Base-by-base conservation (phyloP, 306 rosid genomes). In the Fagus sylvatica region DNA sequence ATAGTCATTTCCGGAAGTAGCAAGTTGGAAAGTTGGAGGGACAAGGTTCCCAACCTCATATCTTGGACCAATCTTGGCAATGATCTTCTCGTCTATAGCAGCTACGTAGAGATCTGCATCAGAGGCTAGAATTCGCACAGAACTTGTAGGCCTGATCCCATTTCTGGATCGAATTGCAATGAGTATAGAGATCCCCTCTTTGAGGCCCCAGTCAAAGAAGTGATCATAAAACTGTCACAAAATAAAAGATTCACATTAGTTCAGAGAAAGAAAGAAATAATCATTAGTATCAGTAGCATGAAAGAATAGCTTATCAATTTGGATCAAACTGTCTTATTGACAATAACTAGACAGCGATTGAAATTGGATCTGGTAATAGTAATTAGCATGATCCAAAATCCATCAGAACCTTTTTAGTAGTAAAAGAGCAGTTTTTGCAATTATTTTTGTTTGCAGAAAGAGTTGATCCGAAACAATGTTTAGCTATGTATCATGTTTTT, bases 221-320 rank as follows among this genome's bases (percentile, higher is more conserved):
- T 85, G 88, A n/a, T 85, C 88, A 34, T 85, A 81, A 73, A 81
- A 85, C 88, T 85, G 77, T 33, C 77, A 76, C 33, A 6, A 1
- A 57, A 57, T 8, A 28, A 57, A 57, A 28, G 10, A 57, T 57
- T 57, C 12, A 3, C 16, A 57, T 57, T 28, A 57, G 22, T 57
- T 57, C 16, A 19, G 6, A n/a, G 4, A 66, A 22, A 76, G 13
- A 77, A 39, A 9, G 34, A 57, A 57, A 46, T 46, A 55, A 55
- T 55, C 33, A 60, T 60, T 28, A 60, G 37, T 11, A 60, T 28
- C 36, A 60, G 36, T 60, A 32, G 39, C n/a, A 61, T 13, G 7
- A 61, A 61, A 61, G 8, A 33, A 59, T 22, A 32, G 2, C 34
- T 57, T 28, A 2, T 57, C 36, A 57, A 9, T 22, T 28, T 8